These are phyloP conservation scores for Dillenia suffruticosa DNA, from an alignment of 164 flowering plant genomes.

Conservation along the genomic window DNA sequence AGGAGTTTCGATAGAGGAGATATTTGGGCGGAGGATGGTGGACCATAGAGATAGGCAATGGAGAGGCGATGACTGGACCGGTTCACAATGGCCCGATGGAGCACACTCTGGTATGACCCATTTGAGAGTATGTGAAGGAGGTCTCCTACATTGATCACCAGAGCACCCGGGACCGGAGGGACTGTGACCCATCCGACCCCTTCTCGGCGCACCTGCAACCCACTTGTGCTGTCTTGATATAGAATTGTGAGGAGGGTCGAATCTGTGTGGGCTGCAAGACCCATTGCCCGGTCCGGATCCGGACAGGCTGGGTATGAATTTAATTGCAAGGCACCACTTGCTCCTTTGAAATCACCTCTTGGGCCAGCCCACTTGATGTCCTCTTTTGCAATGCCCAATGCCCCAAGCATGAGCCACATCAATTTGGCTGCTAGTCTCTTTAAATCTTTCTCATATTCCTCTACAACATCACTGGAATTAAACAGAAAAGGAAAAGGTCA, in stretches of 20 bases:
- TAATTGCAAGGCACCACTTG: conserved; percentile 51
- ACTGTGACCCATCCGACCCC: conserved; percentile 71
- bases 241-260: conserved; percentile 81
- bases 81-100: conserved; percentile 66
- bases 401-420: conserved; percentile 55
- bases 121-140: conserved; percentile 87
- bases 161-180: conserved; percentile 55
- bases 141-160: conserved; percentile 79
- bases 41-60: conserved; percentile 56
- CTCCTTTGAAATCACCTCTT: conserved; percentile 26
- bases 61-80: conserved; percentile 39
- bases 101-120: conserved; percentile 42
- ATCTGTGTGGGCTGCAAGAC: conserved; percentile 90
- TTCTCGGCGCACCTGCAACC: conserved; percentile 63
- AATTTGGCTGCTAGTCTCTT: conserved; percentile 48
- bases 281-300: conserved; percentile 91
- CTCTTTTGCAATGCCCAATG: conserved; percentile 49
- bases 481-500: background rate
- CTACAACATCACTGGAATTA: conserved; percentile 49
- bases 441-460: conserved; percentile 74
- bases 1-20: conserved; percentile 47
- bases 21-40: conserved; percentile 35
- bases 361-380: conserved; percentile 65
- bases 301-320: conserved; percentile 92
- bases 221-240: conserved; percentile 68